Conservation (phyloP, 139 green algal genomes). For the Medakamo hakoo region DNA sequence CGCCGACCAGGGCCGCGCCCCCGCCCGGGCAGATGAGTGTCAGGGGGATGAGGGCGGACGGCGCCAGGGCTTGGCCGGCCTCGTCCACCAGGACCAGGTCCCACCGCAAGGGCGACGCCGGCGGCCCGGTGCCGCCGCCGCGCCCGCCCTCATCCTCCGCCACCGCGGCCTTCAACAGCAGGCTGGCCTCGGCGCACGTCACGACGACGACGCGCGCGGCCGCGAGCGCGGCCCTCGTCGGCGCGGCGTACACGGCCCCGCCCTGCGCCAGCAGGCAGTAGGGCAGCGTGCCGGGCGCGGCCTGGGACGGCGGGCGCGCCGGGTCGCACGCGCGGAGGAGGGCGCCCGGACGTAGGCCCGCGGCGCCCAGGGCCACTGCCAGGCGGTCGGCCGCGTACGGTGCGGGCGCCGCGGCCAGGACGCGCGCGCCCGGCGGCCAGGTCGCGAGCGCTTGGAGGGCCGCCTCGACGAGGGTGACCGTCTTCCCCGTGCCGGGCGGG, state of each 20-base stretch:
- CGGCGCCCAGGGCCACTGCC: conserved; percentile 15
- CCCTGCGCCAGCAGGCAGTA: conserved; percentile 6
- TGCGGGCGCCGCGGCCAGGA: conserved; percentile 29
- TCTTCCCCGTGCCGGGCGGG: conserved; percentile 50
- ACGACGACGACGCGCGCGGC: conserved; percentile 15
- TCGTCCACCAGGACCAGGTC: conserved; percentile 52
- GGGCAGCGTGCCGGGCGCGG: background rate
- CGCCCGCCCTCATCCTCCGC: background rate
- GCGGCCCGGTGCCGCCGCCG: background rate
- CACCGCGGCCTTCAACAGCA: conserved; percentile 6
- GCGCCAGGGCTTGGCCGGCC: conserved; percentile 32
- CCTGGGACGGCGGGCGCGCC: conserved; percentile 12
- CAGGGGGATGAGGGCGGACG: conserved; percentile 44
- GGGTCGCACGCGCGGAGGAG: conserved; percentile 41
- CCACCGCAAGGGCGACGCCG: conserved; percentile 15
- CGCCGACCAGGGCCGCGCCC: conserved; percentile 40
- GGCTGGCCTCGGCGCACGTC: conserved; percentile 26
- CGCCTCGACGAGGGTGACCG: conserved; percentile 44
- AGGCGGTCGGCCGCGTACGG: conserved; percentile 41
- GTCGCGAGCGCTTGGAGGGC: conserved; percentile 22
- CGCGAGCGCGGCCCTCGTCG: background rate
- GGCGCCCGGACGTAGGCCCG: conserved; percentile 4
- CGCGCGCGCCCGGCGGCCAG: conserved; percentile 7
- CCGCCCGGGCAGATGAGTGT: conserved; percentile 14
- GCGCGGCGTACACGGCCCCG: conserved; percentile 12